Evolutionary conservation across 192 early-diverging fungal genomes (phyloP), one percentile per base, ranked within the genome.

Genomic region (Dispira parvispora): DNA sequence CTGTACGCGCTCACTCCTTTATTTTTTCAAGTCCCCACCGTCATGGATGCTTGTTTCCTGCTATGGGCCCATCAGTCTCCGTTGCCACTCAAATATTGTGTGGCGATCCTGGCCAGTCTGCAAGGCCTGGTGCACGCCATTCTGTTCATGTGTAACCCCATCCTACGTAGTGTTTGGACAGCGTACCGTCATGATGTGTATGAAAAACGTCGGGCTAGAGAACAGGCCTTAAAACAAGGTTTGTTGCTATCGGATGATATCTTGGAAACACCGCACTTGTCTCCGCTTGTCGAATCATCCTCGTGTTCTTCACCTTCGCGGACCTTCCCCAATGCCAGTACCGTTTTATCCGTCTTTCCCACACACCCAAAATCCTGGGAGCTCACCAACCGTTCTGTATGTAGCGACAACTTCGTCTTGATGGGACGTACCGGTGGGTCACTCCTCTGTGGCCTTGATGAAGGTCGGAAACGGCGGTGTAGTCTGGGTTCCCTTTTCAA

Each of bases 131-230:
- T 16, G 47, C 47, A 20, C 2, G 5, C 23, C 18, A 21, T 16
- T 21, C 18, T 50, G 4, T 50, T 50, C 10, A 16, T 50, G 47
- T 20, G 18, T 10, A 21, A 50, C 47, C 47, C 47, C 47, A 50
- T 50, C 4, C 47, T 50, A 21, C 47, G 47, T 21, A 50, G 23
- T 16, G 47, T 21, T 20, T 50, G 47, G 47, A 16, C 2, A 10
- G 47, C 47, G 47, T 50, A 50, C 47, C 47, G 47, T 3, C 47
- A 50, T 20, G 47, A 50, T 21, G 47, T 50, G 47, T 50, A 50
- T 10, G 47, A 50, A 21, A 16, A 21, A 5, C 47, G 23, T 16
- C 47, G 47, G 4, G 47, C 47, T 50, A 16, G 47, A 5, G 47
- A 50, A 21, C 47, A 20, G 47, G 47, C 47, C 18, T 16, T 21